These are phyloP conservation scores for Mimosa bimucronata DNA, from an alignment of 306 rosid genomes.

Conservation along the genomic window DNA sequence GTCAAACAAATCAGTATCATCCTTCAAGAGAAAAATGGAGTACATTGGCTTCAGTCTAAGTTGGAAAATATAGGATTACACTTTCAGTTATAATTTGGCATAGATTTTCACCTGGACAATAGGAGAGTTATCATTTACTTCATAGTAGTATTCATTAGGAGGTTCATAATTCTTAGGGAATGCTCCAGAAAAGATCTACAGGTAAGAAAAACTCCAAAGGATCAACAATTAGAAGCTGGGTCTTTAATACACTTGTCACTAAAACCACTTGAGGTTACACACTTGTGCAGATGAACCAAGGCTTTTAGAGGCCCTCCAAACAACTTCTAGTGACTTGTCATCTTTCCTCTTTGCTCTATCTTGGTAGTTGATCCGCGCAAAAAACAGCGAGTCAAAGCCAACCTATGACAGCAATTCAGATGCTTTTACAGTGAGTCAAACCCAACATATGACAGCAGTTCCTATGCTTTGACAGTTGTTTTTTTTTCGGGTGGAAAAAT, in stretches of 20 bases:
- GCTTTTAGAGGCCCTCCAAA: conserved; percentile 80
- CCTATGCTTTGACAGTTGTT: no score
- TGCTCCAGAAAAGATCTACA: conserved; percentile 73
- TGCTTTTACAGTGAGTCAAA: background rate
- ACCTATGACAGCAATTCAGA: conserved; percentile 40
- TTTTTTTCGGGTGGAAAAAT: no score
- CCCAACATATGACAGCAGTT: no score
- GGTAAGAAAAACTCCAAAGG: conserved; percentile 14
- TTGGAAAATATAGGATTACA: conserved; percentile 18
- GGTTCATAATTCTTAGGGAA: conserved; percentile 82
- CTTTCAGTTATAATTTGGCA: conserved; percentile 19
- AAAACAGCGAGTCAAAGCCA: conserved; percentile 82
- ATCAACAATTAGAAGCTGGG: conserved; percentile 9
- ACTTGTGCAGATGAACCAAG: conserved; percentile 81
- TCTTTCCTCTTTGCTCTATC: conserved; percentile 70
- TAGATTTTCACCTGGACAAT: conserved; percentile 63
- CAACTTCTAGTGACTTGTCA: conserved; percentile 77
- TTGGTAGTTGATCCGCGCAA: conserved; percentile 87
- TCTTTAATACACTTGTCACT: background rate
- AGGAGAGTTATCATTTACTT: conserved; percentile 64
- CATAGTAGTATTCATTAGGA: conserved; percentile 68
- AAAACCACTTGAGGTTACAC: conserved; percentile 29
- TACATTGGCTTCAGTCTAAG: conserved; percentile 13
- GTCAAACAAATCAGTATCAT: conserved; percentile 65
- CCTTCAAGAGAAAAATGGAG: conserved; percentile 54